These are phyloP conservation scores for Cutaneotrichosporon sp. DNA, from an alignment of 1,284 basidiomycete species.

Conservation along the genomic window DNA sequence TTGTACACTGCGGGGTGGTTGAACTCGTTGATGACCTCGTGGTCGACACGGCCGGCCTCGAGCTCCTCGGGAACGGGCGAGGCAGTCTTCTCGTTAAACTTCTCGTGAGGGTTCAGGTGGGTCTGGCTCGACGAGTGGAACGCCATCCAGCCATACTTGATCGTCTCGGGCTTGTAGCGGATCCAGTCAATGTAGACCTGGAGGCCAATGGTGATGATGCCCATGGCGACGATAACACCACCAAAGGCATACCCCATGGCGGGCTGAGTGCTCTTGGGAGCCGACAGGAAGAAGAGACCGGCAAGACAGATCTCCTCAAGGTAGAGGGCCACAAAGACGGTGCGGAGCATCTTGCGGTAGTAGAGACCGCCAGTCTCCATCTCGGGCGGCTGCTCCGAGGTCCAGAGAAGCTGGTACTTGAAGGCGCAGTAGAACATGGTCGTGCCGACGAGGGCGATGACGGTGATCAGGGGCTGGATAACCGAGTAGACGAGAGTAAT, in stretches of 20 bases:
- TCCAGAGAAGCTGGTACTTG: conserved; percentile 48
- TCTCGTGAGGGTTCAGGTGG: conserved; percentile 21
- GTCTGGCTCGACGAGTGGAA: conserved; percentile 14
- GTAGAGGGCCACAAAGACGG: conserved; percentile 47
- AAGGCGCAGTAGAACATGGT: conserved; percentile 43
- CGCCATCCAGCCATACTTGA: conserved; percentile 26
- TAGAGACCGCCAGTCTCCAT: conserved; percentile 48
- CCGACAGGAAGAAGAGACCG: conserved; percentile 46
- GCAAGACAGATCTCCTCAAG: conserved; percentile 44
- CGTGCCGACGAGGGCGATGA: conserved; percentile 39
- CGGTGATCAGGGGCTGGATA: conserved; percentile 46
- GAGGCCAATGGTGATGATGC: conserved; percentile 33
- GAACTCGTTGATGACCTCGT: conserved; percentile 41
- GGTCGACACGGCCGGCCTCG: conserved; percentile 6
- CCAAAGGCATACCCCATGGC: conserved; percentile 40
- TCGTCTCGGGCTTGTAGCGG: conserved; percentile 34
- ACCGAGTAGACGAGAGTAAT: conserved; percentile 47
- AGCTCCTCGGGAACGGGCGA: conserved; percentile 10
- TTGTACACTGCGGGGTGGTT: conserved; percentile 49
- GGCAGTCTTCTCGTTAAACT: conserved; percentile 11
- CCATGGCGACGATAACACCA: conserved; percentile 43
- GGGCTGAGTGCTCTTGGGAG: conserved; percentile 28
- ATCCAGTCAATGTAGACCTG: conserved; percentile 45
- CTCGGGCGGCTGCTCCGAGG: conserved; percentile 43
- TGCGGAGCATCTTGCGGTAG: conserved; percentile 47